Conservation (phyloP, 2,329 filamentous ascomycete genomes). For the Aspergillus amoenus region DNA sequence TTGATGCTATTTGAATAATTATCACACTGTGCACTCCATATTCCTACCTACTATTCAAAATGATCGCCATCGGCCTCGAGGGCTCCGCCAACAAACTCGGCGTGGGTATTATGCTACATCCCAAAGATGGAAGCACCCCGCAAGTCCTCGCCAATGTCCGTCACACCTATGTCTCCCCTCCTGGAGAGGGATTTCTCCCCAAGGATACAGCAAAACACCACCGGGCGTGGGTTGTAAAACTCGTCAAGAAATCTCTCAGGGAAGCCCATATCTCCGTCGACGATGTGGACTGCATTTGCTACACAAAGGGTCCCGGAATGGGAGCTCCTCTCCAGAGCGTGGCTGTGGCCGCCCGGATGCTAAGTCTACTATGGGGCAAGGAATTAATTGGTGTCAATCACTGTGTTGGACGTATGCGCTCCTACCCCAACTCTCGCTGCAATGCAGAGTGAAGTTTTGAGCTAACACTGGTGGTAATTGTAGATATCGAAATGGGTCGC, state of each 20-base stretch:
- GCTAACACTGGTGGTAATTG: background rate
- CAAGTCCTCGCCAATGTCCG: constrained; percentile 88
- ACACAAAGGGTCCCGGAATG: constrained; percentile 95
- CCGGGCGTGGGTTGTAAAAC: constrained; percentile 74
- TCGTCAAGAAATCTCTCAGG: constrained; percentile 77
- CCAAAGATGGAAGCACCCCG: constrained; percentile 53
- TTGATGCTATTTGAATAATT: background rate
- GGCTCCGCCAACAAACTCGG: constrained; percentile 98
- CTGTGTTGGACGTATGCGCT: constrained; percentile 74
- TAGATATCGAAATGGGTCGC: constrained; percentile 94
- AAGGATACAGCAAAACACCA: constrained; percentile 96
- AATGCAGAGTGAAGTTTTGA: background rate
- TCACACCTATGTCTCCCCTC: constrained; percentile 88
- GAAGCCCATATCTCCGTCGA: constrained; percentile 61
- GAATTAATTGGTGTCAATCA: constrained; percentile 95
- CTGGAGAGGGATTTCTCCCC: constrained; percentile 90
- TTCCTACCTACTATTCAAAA: constrained; percentile 27
- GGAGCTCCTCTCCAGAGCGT: constrained; percentile 86
- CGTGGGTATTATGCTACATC: constrained; percentile 85
- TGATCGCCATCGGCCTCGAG: constrained; percentile 75
- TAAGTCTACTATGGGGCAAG: constrained; percentile 80
- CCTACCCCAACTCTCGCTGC: background rate
- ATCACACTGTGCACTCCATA: background rate
- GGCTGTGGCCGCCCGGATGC: constrained; percentile 78
- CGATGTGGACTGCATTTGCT: constrained; percentile 90